phyloP scores from a whole-genome alignment of 202 grass and related monocot species.

The Digitaria exilis region DNA sequence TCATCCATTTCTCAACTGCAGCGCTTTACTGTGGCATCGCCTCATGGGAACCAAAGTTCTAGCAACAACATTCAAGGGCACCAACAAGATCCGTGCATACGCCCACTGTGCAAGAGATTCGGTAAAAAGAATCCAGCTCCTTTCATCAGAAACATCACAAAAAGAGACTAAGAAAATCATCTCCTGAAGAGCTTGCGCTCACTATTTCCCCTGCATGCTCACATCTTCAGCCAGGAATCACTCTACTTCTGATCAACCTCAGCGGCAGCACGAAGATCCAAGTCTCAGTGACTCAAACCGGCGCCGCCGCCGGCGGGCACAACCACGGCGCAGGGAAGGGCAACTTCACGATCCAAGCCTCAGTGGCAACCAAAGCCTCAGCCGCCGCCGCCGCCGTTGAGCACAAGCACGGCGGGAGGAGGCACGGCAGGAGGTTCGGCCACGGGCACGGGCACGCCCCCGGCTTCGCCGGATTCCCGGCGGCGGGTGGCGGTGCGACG shows the following conservation, averaged over 20 bases:
- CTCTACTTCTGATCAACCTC: conserved; percentile 91
- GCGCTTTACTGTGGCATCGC: conserved; percentile 92
- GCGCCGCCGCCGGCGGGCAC: not conserved
- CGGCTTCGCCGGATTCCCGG: not conserved
- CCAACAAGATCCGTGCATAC: conserved; percentile 67
- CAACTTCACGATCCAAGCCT: conserved; percentile 51
- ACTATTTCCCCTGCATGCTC: not conserved
- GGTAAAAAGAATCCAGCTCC: conserved; percentile 42
- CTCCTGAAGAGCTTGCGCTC: not conserved
- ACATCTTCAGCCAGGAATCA: conserved; percentile 83
- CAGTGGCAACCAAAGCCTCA: conserved; percentile 22
- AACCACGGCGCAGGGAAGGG: conserved; percentile 21
- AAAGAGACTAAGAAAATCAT: not conserved
- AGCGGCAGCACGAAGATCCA: conserved; percentile 56
- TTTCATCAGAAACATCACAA: not conserved
- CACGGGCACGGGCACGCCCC: conserved; percentile 27
- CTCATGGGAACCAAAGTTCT: conserved; percentile 90
- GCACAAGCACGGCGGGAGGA: conserved; percentile 27
- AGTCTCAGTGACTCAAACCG: conserved; percentile 39
- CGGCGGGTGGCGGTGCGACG: conserved; percentile 24
- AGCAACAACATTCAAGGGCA: conserved; percentile 56
- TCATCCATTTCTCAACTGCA: not conserved
- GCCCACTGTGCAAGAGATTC: conserved; percentile 76
- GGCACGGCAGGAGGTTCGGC: conserved; percentile 30
- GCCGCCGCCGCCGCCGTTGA: not conserved